Base-by-base conservation (phyloP, 1,284 basidiomycete genomes). In the Ustilago cynodontis region DNA sequence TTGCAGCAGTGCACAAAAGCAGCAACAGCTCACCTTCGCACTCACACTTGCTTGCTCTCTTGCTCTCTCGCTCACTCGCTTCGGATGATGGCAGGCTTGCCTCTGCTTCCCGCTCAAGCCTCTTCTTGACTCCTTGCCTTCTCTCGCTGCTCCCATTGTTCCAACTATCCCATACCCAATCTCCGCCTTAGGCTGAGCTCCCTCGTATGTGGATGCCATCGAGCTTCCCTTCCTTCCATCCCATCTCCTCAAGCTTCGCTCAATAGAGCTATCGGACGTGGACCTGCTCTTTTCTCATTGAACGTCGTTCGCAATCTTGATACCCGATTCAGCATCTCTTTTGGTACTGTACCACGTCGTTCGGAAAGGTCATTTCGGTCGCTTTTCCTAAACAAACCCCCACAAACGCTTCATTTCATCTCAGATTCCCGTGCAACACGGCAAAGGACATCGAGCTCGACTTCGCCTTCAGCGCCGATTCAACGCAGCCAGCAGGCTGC, bases 361-460 rank as follows among this genome's bases (percentile, higher is more conserved):
- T 5, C n/a, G 7, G 4, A 11, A 26, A 29, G 24, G 28, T 6
- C 24, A 14, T 28, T 13, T 16, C 26, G 24, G 9, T 49, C 5
- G 47, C 33, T 54, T 8, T 9, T 18, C 54, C 3, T n/a, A 4
- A n/a, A 43, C n/a, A 20, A n/a, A n/a, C 41, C 41, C 41, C n/a
- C 37, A 24, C 54, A 56, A 28, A n/a, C 16, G 39, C 39, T 43
- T 9, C 54, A n/a, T 56, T 29, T 43, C 54, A 56, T 43, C 26
- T 43, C 54, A 37, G 5, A 16, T 29, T 14, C 35, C 35, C 3
- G 7, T 37, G 14, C 47, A 49, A n/a, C 24, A 49, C 47, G 47
- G 52, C 52, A 54, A 39, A 33, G 31, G 31, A 22, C 51, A 16
- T n/a, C 51, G 29, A 33, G n/a, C n/a, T 54, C 52, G 52, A 24